Base-by-base conservation (phyloP, 805 yeast species). In the Teunomyces tritomae region DNA sequence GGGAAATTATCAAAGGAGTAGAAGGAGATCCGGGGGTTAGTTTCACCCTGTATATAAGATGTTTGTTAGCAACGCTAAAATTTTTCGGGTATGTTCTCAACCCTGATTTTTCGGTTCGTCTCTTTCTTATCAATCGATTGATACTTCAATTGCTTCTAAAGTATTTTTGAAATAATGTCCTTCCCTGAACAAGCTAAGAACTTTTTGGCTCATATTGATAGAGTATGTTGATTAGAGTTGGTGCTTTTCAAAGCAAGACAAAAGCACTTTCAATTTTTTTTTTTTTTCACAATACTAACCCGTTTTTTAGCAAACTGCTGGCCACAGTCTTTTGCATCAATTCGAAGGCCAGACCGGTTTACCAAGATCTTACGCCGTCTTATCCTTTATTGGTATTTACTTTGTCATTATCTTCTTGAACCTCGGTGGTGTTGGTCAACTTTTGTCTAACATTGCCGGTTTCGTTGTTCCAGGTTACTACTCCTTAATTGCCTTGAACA, bases 361-460 rank as follows among this genome's bases (percentile, higher is more conserved):
- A 57, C 97, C 98, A 65, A 86, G 91, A 77, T 85, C 96, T 2
- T 94, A 92, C 63, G 86, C 88, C 34, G 86, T 84, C 16, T 67
- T 86, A 47, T 92, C 84, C 24, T 76, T 78, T 26, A 84, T 73
- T 30, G 83, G 67, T 4, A 61, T 82, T 42, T 94, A 94, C 73
- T 75, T 91, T 55, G 70, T 91, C 36, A 66, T 92, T 59, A 83
- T 91, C 49, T 89, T 92, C 71, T 73, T 91, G 61, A 95, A 94
- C 72, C 74, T 91, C 57, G 98, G 96, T 53, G 98, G 97, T 27
- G 76, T 94, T 60, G 99, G 99, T 52, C 96, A 91, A 74, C 82
- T 94, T 61, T 78, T 94, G 57, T 87, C 97, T 55, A 94, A 94
- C 76, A 71, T 92, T 59, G 95, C 95, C 13, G 96, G 97, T 0